These are phyloP conservation scores for Curvularia hawaiiensis DNA, from an alignment of 2,329 filamentous ascomycete species.

Conservation along the genomic window DNA sequence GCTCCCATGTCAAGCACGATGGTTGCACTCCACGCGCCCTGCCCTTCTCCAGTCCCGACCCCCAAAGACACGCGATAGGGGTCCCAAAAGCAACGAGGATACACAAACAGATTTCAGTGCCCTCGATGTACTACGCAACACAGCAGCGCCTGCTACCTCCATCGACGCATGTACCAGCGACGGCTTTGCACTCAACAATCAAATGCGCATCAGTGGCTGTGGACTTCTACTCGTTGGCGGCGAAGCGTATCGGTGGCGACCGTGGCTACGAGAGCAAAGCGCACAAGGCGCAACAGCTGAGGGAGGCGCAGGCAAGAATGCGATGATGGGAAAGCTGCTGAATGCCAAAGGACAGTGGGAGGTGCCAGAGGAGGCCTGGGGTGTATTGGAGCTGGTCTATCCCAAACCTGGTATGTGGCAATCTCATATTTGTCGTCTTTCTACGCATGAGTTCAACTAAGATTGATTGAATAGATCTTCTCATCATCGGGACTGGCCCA, in stretches of 20 bases:
- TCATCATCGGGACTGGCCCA: conserved; percentile 86
- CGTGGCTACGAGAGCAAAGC: conserved; percentile 64
- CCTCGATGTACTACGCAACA: conserved; percentile 78
- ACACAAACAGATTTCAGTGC: conserved; percentile 74
- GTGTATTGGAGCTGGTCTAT: conserved; percentile 77
- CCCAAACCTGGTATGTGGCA: conserved; percentile 77
- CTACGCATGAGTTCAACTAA: conserved; percentile 16
- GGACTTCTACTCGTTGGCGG: conserved; percentile 82
- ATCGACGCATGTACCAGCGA: conserved; percentile 82
- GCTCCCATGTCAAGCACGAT: conserved; percentile 13
- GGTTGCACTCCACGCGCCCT: conserved; percentile 29
- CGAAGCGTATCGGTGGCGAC: conserved; percentile 87
- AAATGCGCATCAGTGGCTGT: conserved; percentile 69
- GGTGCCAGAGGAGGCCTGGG: conserved; percentile 71
- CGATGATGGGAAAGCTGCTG: conserved; percentile 56
- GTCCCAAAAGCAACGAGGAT: conserved; percentile 64
- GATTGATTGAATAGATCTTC: conserved; percentile 64
- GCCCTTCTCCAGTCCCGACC: conserved; percentile 35
- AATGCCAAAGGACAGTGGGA: conserved; percentile 86
- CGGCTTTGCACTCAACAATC: conserved; percentile 87
- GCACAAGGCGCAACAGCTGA: conserved; percentile 35
- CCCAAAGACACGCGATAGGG: conserved; percentile 61
- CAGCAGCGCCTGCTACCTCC: conserved; percentile 77
- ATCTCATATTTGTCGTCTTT: background rate
- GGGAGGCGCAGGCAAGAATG: conserved; percentile 40